Base-by-base conservation (phyloP, 2,329 filamentous ascomycete species). In the Beauveria sp. region DNA sequence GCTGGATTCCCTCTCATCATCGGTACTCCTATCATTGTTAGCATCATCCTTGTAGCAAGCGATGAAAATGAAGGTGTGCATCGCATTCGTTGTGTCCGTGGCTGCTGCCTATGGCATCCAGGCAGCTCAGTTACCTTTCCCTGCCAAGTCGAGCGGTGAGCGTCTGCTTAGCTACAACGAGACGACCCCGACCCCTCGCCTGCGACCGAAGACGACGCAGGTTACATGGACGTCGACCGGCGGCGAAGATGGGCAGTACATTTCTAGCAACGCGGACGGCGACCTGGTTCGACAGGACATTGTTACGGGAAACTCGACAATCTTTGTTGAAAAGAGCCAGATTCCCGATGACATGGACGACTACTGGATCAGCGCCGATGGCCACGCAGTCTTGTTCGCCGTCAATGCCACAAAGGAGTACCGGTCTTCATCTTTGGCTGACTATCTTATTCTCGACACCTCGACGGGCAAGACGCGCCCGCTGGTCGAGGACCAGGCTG, bases 381-480 rank as follows among this genome's bases (percentile, higher is more conserved):
- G 81, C 7, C 79, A 78, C 24, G 79, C 80, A 58, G 79, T 89
- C 0, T 73, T 89, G 20, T 84, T 86, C 73, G 78, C 86, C 1
- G 79, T 83, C 59, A 89, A 89, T 67, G 80, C 84, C 70, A 89
- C 84, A 16, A 87, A 88, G 71, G 81, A 87, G 69, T 89, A 89
- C 67, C 83, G 87, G 1, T 75, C 88, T 72, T 87, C 86, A 6
- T 89, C 86, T 72, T 86, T 85, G 69, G 82, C 86, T 40, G 80
- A 89, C 69, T 90, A 89, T 70, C 79, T 83, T 50, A 74, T 90
- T 22, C 79, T 86, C 52, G 82, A 89, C 64, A 79, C 87, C 12
- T 77, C 76, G n/a, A 81, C 79, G 0, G 84, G 84, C 26, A 70
- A 80, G 60, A 74, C 80, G 1, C 76, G 77, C 3, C 79, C 86